Percentiles rank a stretch among this genome's conserved stretches.
Evolutionary conservation across 2,329 filamentous ascomycete species (phyloP).

Genomic region (Pseudogymnoascus sp.): DNA sequence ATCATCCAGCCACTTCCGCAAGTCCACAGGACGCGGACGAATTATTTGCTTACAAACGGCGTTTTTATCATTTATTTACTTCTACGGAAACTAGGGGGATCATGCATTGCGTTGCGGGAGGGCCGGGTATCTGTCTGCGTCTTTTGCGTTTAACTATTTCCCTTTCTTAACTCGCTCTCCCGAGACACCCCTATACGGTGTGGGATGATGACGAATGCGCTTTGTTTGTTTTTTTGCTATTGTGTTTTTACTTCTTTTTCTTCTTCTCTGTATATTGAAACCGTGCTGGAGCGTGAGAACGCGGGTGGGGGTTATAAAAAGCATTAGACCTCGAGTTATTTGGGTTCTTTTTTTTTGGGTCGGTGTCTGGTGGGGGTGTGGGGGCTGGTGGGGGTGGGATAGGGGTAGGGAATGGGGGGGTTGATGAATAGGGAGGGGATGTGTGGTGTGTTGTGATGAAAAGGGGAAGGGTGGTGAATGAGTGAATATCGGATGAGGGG

Average conservation of each 20-base stretch:
- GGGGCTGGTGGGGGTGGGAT: not conserved
- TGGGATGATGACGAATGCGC: not conserved
- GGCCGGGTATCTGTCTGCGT: not conserved
- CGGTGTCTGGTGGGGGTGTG: not conserved
- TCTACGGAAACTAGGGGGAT: not conserved
- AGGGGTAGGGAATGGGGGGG: too few relatives aligned
- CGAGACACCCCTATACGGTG: not conserved
- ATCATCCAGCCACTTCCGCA: not conserved
- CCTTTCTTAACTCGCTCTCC: not conserved
- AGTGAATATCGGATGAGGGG: not conserved
- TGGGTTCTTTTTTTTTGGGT: not conserved
- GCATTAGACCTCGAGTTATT: not conserved
- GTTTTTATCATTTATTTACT: not conserved
- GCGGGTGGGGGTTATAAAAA: not conserved
- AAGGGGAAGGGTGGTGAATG: too few relatives aligned
- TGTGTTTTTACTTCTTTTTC: not conserved
- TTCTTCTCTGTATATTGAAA: not conserved
- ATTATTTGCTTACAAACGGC: not conserved
- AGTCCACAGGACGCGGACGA: not conserved
- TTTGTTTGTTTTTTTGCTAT: not conserved
- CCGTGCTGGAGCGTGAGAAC: not conserved
- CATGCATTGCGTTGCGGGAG: not conserved
- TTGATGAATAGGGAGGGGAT: too few relatives aligned
- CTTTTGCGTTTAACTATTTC: not conserved
- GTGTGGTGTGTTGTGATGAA: too few relatives aligned